phyloP scores from a whole-genome alignment of 495 filamentous ascomycete species.

The Xylaria acuta region DNA sequence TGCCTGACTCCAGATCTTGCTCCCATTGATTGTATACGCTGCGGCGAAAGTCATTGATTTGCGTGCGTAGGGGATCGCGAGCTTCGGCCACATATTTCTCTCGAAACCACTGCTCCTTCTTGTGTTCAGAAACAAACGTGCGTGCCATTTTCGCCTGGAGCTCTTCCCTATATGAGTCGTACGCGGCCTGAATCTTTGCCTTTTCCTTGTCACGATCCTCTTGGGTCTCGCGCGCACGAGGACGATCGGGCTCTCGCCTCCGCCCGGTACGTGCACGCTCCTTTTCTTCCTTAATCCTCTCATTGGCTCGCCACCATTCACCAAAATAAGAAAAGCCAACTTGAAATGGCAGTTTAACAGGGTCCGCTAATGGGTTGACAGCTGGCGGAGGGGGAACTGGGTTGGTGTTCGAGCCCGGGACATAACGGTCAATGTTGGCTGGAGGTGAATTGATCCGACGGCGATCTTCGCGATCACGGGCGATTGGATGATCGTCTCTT shows the following conservation, averaged over 20 bases:
- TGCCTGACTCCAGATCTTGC: constrained; percentile 76
- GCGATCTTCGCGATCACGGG: constrained; percentile 61
- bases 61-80: constrained; percentile 68
- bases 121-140: constrained; percentile 87
- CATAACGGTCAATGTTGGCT: constrained; percentile 91
- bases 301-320: constrained; percentile 93
- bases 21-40: constrained; percentile 83
- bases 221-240: constrained; percentile 76
- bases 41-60: constrained; percentile 76
- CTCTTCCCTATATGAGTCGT: constrained; percentile 93
- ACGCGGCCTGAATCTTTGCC: constrained; percentile 86
- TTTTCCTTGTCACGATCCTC: constrained; percentile 91
- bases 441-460: constrained; percentile 66
- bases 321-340: constrained; percentile 96
- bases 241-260: constrained; percentile 70
- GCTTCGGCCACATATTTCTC: constrained; percentile 90
- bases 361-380: constrained; percentile 79
- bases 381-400: constrained; percentile 49
- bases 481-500: constrained; percentile 71
- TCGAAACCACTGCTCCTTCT: constrained; percentile 95
- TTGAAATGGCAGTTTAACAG: constrained; percentile 84
- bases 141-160: constrained; percentile 89
- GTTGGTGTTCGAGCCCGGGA: constrained; percentile 78
- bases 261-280: constrained; percentile 79
- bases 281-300: constrained; percentile 84